Evolutionary conservation across 1,284 basidiomycete species (phyloP), one percentile per base, ranked within the genome.

Genomic region (Spongiforma sp.): DNA sequence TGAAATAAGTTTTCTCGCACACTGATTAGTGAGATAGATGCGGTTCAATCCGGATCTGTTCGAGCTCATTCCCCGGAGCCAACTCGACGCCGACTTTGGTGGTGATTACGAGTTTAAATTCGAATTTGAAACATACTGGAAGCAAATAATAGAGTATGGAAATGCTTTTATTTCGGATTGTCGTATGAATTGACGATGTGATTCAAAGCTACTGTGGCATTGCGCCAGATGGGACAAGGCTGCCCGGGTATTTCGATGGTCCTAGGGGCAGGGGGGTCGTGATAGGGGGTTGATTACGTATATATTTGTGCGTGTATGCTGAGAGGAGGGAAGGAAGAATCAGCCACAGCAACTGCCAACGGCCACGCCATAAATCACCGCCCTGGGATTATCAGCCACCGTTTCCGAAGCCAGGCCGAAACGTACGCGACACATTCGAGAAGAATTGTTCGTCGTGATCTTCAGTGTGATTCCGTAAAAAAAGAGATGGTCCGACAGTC

Each of bases 21-120:
- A 26, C 21, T 61, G 46, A 62, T 63, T 61, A 34, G 52, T 19
- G n/a, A 37, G 54, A 24, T 63, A 93, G 91, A 93, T 95, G 87
- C 88, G 89, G 36, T 96, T 97, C 79, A 96, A 97, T 74, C 93
- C 93, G 9, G 84, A 92, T 69, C 82, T 96, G 15, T 77, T 84
- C 28, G 91, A 93, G 62, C 87, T 95, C 48, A 85, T 96, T 30
- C 89, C 92, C 3, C 78, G 78, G 8, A 84, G 86, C 17, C 94
- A 96, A 68, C 86, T 97, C 11, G 93, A 95, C 71, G 85, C 86
- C 3, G 91, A 93, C 70, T 93, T 94, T 70, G 94, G 93, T 21
- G 95, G 95, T 5, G 82, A 87, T 11, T 89, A 91, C 75, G 83
- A 89, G 65, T 95, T 87, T 71, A 83, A 93, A 71, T 96, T 93